Evolutionary conservation across 2,329 filamentous ascomycete species (phyloP), one percentile per base, ranked within the genome.

Genomic region (Alternaria infectoria): DNA sequence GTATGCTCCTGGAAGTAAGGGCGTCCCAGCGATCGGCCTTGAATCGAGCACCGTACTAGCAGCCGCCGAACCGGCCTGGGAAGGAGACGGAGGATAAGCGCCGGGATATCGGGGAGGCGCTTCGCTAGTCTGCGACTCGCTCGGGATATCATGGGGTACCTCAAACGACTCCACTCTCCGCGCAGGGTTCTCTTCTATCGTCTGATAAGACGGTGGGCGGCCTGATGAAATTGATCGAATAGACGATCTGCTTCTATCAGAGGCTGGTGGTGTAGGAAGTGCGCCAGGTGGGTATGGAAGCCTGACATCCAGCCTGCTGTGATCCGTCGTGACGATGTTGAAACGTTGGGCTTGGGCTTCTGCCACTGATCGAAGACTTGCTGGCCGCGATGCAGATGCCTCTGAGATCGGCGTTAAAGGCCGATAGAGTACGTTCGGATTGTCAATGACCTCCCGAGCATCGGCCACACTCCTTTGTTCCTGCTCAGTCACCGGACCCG

Each of bases 251-350:
- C 44, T 46, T 23, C 44, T 46, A 2, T 21, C 44, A 1, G 44
- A 46, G 19, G 13, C 11, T 2, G 19, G 21, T 13, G 13, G 17
- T 2, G 43, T 13, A 45, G 6, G 43, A 21, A 21, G 0, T 45
- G 0, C 17, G 13, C 43, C 19, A 0, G 6, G 43, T 9, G 17
- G 19, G 17, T 23, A 1, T 13, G 4, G 2, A 23, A 21, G 5
- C 6, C 0, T 45, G 0, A 1, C 12, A 13, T 4, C 12, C 6
- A 45, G 0, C 13, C 43, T 45, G 10, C 2, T 21, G 19, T 21
- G 11, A 45, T 45, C 43, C 43, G 3, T 45, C 17, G 19, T 44
- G 12, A 45, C n/a, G 11, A 12, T 11, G 9, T 17, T 19, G 12
- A 5, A 5, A 6, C 17, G 9, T 12, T 8, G 19, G 19, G 12